Evolutionary conservation across 2,329 filamentous ascomycete genomes (phyloP), one percentile per base, ranked within the genome.

Genomic region (Phialemonium atrogriseum): DNA sequence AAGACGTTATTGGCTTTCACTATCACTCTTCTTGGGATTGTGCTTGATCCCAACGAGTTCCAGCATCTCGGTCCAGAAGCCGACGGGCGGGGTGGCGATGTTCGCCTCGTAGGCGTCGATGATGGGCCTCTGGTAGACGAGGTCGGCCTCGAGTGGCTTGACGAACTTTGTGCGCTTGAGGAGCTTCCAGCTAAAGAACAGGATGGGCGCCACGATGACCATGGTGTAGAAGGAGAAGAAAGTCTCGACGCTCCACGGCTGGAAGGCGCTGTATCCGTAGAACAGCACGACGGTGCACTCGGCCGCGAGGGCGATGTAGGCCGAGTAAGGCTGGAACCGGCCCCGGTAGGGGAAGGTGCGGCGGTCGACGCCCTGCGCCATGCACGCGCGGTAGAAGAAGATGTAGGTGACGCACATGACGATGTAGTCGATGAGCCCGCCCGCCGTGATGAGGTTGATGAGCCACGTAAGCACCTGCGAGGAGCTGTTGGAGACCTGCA

Each of bases 171-270:
- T 82, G 47, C 63, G 66, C 52, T 79, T 73, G 42, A 72, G 35
- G 2, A 81, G 7, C 55, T 86, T 87, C 73, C 78, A 85, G 5
- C 64, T 68, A 4, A 80, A 17, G 46, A 73, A 87, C 8, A 86
- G 58, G 5, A 62, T 7, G 4, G 51, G 51, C 13, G 30, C 43
- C 18, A 52, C 31, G 15, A 32, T 40, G 15, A 54, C 46, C 51
- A 54, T 54, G 7, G 49, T 49, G 30, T 52, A 54, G 49, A 50
- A 54, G 35, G 52, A 54, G 20, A 54, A 34, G 30, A 54, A 54
- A 7, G 45, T 47, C 7, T 50, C 42, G 18, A 52, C 33, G 2
- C 42, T 34, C 0, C 51, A 51, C 0, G 49, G 49, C 30, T 53
- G 19, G 25, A 54, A 54, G 40, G 77, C 73, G 14, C 64, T 55